Evolutionary conservation across 306 rosid genomes (phyloP).

Genomic region (Vicia sativa): DNA sequence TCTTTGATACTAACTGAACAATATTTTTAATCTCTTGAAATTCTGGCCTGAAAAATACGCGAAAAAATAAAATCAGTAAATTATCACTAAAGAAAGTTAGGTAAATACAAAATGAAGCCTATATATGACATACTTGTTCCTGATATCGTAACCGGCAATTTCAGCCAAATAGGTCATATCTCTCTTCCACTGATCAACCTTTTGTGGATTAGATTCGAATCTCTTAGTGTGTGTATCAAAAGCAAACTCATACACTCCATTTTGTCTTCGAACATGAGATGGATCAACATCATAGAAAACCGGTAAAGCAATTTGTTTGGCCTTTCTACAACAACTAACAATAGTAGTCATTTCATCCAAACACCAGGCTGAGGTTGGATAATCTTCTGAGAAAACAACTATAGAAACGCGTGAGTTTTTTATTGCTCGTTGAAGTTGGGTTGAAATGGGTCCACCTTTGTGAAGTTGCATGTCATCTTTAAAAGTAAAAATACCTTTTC

Average conservation of each 20-base stretch:
- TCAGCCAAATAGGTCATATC: neutral
- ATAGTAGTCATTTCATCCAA: slow-evolving; percentile 18
- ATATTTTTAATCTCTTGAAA: neutral
- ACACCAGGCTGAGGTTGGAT: slow-evolving; percentile 32
- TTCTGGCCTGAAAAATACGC: neutral
- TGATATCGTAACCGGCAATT: neutral
- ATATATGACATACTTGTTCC: neutral
- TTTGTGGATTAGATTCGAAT: neutral
- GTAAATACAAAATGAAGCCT: too few relatives aligned
- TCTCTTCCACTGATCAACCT: slow-evolving; percentile 7
- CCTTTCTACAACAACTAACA: neutral
- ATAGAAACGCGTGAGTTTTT: neutral
- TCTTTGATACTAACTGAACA: neutral
- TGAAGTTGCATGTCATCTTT: slow-evolving; percentile 6
- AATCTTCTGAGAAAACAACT: neutral
- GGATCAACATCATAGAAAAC: slow-evolving; percentile 24
- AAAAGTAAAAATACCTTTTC: slow-evolving; percentile 4
- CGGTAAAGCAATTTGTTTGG: neutral
- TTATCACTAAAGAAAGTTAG: neutral
- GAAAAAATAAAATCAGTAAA: neutral
- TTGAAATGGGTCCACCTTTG: neutral
- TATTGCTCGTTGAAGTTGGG: neutral
- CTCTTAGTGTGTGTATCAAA: neutral
- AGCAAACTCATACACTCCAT: neutral
- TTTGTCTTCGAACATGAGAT: slow-evolving; percentile 7